Conservation (phyloP, 1,284 basidiomycete genomes). For the Inonotus hispidus region DNA sequence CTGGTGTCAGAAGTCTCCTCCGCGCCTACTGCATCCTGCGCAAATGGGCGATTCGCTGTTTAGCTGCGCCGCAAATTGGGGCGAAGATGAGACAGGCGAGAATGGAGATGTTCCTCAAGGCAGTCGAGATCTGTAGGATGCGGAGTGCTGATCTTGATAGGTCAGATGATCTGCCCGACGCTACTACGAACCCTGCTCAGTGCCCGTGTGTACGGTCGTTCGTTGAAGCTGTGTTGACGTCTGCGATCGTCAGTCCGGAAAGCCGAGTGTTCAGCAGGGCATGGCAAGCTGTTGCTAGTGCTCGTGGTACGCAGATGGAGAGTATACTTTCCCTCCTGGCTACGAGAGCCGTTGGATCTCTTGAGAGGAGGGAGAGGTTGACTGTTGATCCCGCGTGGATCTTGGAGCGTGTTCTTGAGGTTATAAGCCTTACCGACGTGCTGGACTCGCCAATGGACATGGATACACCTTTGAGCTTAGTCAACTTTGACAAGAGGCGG, state of each 20-base stretch:
- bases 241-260: conserved; percentile 68
- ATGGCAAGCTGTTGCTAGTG: conserved; percentile 63
- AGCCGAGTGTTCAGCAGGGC: conserved; percentile 64
- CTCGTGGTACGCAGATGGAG: conserved; percentile 55
- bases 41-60: conserved; percentile 68
- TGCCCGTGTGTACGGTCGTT: conserved; percentile 68
- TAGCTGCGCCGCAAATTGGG: conserved; percentile 58
- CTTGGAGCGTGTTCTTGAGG: conserved; percentile 70
- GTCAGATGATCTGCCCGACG: conserved; percentile 25
- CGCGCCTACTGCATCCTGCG: conserved; percentile 68
- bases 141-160: conserved; percentile 35
- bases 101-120: conserved; percentile 63
- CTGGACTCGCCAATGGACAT: conserved; percentile 48
- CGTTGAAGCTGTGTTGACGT: conserved; percentile 65
- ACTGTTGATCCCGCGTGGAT: conserved; percentile 77
- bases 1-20: conserved; percentile 65
- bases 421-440: conserved; percentile 68
- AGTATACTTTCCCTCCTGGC: conserved; percentile 52
- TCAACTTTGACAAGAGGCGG: conserved; percentile 81
- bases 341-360: conserved; percentile 39
- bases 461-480: conserved; percentile 41
- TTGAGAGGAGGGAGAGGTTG: conserved; percentile 44
- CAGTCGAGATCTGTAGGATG: conserved; percentile 64
- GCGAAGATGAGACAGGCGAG: conserved; percentile 57
- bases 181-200: conserved; percentile 31